Evolutionary conservation across 495 filamentous ascomycete genomes (phyloP).

Genomic region (Penicillium coffeae): DNA sequence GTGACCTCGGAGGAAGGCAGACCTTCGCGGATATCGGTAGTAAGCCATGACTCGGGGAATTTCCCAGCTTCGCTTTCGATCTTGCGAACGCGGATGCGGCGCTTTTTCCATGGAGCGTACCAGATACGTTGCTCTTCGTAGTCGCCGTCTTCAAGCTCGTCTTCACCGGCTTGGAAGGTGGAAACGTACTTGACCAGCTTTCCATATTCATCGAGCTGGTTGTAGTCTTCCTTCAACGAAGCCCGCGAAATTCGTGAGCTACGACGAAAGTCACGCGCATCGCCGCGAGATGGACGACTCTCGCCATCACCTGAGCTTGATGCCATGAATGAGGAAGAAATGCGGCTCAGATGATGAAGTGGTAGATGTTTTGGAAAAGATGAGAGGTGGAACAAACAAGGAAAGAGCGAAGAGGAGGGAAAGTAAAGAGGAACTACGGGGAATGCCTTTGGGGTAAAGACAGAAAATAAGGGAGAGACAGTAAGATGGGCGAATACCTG

Average conservation of each 20-base stretch:
- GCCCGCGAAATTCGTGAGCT: conserved; percentile 37
- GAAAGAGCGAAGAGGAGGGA: not conserved
- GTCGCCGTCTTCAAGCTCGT: conserved; percentile 22
- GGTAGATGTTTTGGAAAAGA: too few relatives aligned
- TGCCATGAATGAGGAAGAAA: not conserved
- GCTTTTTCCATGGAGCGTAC: conserved; percentile 58
- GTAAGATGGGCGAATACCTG: not conserved
- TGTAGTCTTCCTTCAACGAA: conserved; percentile 35
- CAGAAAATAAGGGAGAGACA: not conserved
- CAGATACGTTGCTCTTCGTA: conserved; percentile 36
- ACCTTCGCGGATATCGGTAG: conserved; percentile 64
- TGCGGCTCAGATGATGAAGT: not conserved
- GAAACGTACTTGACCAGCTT: conserved; percentile 62
- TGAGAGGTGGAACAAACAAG: too few relatives aligned
- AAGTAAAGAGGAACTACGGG: not conserved
- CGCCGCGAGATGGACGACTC: not conserved
- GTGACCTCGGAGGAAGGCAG: conserved; percentile 52
- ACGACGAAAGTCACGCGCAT: conserved; percentile 12
- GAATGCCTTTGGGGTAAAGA: too few relatives aligned
- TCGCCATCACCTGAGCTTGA: conserved; percentile 15
- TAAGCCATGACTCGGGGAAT: conserved; percentile 67
- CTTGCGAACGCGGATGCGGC: conserved; percentile 44
- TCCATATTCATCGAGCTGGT: conserved; percentile 47
- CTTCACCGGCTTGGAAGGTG: conserved; percentile 52
- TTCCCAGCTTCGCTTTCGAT: conserved; percentile 32